Conservation (phyloP, 352 stramenopile genomes). For the Globisporangium acanthophoron region DNA sequence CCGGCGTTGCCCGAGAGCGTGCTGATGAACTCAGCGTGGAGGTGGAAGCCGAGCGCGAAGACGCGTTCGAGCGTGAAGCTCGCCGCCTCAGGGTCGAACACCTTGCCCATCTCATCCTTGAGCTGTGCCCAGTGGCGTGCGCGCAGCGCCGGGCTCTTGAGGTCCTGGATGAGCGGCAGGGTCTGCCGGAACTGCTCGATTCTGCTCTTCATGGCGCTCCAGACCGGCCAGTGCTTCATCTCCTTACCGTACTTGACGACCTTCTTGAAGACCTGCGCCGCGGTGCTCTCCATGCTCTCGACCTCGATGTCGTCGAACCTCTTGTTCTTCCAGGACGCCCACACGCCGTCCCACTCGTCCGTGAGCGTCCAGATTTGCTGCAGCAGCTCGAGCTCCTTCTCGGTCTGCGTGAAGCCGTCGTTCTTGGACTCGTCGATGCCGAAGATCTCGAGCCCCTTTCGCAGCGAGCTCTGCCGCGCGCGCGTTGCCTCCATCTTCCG, state of each 20-base stretch:
- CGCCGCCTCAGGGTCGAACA: conserved; percentile 66
- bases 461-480: conserved; percentile 61
- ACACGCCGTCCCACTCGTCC: conserved; percentile 87
- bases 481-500: conserved; percentile 83
- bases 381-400: conserved; percentile 87
- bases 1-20: conserved; percentile 88
- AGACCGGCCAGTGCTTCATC: conserved; percentile 90
- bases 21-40: conserved; percentile 89
- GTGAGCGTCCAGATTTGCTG: conserved; percentile 88
- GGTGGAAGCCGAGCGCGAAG: conserved; percentile 85
- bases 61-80: conserved; percentile 84
- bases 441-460: conserved; percentile 92
- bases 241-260: conserved; percentile 92
- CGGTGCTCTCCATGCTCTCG: conserved; percentile 87
- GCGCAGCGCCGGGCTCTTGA: conserved; percentile 88
- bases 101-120: conserved; percentile 86
- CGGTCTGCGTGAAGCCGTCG: conserved; percentile 77
- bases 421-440: conserved; percentile 86
- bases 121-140: conserved; percentile 86
- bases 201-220: conserved; percentile 91
- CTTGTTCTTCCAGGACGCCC: conserved; percentile 90
- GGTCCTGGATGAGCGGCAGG: conserved; percentile 90
- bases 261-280: conserved; percentile 89
- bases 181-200: conserved; percentile 92
- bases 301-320: conserved; percentile 91